Percentiles rank a stretch among this genome's conserved stretches.
Evolutionary conservation across 371 early-diverging fungal genomes (phyloP).

Genomic region (Choanephora cucurbitarum): DNA sequence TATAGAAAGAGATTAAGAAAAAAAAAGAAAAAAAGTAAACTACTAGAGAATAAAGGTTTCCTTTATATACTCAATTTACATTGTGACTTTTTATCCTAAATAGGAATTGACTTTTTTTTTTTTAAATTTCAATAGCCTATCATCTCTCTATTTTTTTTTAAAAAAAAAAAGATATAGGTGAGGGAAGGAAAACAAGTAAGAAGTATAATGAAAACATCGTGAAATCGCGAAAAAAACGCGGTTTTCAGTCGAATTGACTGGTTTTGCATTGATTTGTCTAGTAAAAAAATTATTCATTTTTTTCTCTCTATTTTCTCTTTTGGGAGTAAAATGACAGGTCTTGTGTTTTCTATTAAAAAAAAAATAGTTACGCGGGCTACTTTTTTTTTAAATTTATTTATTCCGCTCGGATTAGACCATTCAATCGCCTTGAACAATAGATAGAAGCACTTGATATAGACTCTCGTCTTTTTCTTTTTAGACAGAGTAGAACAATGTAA

Average conservation of each 20-base stretch:
- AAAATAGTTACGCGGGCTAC: neutral
- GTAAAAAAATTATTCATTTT: constrained; percentile 21
- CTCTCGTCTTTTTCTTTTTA: too few species aligned
- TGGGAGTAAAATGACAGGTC: too few species aligned
- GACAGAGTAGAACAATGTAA: too few species aligned
- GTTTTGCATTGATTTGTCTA: neutral
- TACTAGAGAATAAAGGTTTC: neutral
- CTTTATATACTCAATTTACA: constrained; percentile 11
- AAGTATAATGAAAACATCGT: constrained; percentile 10
- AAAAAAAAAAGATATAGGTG: neutral
- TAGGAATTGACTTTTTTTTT: neutral
- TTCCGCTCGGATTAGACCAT: neutral
- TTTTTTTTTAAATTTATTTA: constrained; percentile 9
- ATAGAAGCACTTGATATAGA: too few species aligned
- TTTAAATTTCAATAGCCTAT: constrained; percentile 2
- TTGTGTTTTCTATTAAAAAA: constrained; percentile 15
- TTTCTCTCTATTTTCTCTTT: neutral
- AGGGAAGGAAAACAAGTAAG: neutral
- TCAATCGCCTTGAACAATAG: too few species aligned
- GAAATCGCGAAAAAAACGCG: constrained; percentile 32
- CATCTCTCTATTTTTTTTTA: neutral
- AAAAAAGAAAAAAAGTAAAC: constrained; percentile 9
- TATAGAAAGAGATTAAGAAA: constrained; percentile 15
- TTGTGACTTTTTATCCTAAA: constrained; percentile 12
- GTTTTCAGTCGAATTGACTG: constrained; percentile 16